Evolutionary conservation across 2,329 filamentous ascomycete genomes (phyloP).

Genomic region (Sclerotinia sclerotiorum): DNA sequence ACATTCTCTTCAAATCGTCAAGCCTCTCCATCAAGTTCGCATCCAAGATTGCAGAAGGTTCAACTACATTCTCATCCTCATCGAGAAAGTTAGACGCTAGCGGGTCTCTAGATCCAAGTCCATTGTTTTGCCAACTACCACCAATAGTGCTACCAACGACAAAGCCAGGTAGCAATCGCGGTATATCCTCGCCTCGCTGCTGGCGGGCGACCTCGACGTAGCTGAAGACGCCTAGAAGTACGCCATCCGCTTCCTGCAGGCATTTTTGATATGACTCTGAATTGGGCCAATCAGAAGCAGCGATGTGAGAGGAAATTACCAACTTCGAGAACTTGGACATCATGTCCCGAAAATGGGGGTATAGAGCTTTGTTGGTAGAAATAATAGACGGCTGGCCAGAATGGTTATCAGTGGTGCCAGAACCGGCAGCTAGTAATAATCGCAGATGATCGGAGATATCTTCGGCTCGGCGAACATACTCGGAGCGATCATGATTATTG

Average conservation of each 20-base stretch:
- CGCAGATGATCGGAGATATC: constrained; percentile 97
- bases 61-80: constrained; percentile 69
- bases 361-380: constrained; percentile 93
- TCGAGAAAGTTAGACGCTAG: constrained; percentile 83
- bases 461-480: constrained; percentile 93
- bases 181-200: constrained; percentile 89
- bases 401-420: constrained; percentile 96
- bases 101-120: constrained; percentile 63
- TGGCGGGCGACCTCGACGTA: constrained; percentile 95
- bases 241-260: constrained; percentile 93
- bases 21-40: constrained; percentile 75
- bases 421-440: constrained; percentile 89
- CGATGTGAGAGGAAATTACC: constrained; percentile 96
- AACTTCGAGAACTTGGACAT: constrained; percentile 99
- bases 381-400: constrained; percentile 99
- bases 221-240: constrained; percentile 88
- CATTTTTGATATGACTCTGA: constrained; percentile 94
- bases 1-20: constrained; percentile 80
- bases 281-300: constrained; percentile 91
- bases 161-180: constrained; percentile 90
- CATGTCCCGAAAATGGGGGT: constrained; percentile 97
- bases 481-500: constrained; percentile 74
- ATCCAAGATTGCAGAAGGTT: constrained; percentile 75
- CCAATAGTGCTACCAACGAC: constrained; percentile 80
- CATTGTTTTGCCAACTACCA: constrained; percentile 83